Evolutionary conservation across 345 rosid species (phyloP), one percentile per base, ranked within the genome.

Genomic region (Carallia brachiata): DNA sequence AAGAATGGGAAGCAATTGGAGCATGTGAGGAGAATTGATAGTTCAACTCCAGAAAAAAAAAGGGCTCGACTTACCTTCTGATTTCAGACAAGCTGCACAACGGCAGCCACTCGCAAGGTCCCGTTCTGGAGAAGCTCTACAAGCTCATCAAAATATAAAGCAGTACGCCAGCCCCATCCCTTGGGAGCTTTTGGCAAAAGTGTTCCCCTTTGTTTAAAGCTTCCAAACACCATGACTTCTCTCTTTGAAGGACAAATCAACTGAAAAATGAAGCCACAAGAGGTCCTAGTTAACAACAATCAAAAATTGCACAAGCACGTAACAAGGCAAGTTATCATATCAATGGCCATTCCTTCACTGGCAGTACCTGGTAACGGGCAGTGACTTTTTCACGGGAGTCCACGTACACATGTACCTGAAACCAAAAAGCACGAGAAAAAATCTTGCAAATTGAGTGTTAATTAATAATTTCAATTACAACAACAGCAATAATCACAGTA

Each of bases 141-240:
- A 28, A 94, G 96, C 82, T 94, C 98, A 17, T 94, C 96, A 31
- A 94, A 90, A 63, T 89, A 78, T 66, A 94, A 61, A 63, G 98
- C 97, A 0, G 93, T 84, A 30, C 96, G 89, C 98, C 98, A 94
- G 65, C 98, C 96, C 97, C 98, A 91, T 19, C 98, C 98, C 77
- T 94, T 91, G 6, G 98, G 98, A 74, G 98, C 97, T 79, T 91
- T 94, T 1, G 98, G 97, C 70, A 94, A 72, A 67, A 94, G 95
- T 17, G 93, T 91, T 18, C 97, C 96, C 47, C 87, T 79, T 64
- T 94, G 95, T 73, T 94, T 91, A 83, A 87, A 86, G 86, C 85
- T 86, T 32, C 97, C 93, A 63, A 91, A 94, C 76, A 91, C 84
- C 93, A 86, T 87, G 40, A 94, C 94, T 80, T 94, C 97, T 76